Evolutionary conservation across 306 rosid species (phyloP).

Genomic region (Fragaria ananassa): DNA sequence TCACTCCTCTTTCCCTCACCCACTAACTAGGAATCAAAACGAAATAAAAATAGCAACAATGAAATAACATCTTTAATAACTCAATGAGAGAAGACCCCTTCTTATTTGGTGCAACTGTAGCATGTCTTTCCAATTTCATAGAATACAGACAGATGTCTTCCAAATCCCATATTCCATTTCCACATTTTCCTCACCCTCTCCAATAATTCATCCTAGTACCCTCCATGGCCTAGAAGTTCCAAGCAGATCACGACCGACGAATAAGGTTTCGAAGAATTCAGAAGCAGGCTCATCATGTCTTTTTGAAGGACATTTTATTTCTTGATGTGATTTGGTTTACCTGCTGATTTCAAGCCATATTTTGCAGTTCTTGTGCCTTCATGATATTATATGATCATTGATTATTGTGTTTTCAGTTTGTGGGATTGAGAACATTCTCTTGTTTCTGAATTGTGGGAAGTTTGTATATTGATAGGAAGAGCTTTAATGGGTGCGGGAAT

Average conservation of each 20-base stretch:
- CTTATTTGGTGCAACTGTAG: conserved; percentile 26
- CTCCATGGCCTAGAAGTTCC: conserved; percentile 42
- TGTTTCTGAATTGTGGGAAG: conserved; percentile 23
- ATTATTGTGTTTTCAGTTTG: conserved; percentile 7
- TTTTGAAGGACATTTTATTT: conserved; percentile 25
- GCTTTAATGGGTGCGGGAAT: conserved; percentile 37
- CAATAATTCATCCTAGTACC: conserved; percentile 18
- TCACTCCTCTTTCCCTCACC: conserved; percentile 15
- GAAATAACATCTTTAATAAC: conserved; percentile 25
- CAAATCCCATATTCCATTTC: conserved; percentile 19
- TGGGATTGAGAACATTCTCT: background rate
- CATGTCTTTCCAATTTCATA: conserved; percentile 27
- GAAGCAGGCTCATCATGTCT: background rate
- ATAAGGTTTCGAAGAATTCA: conserved; percentile 36
- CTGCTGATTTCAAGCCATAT: conserved; percentile 20
- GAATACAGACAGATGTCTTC: conserved; percentile 14
- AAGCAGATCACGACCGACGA: conserved; percentile 21
- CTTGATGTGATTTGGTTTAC: conserved; percentile 33
- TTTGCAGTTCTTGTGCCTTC: background rate
- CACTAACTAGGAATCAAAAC: conserved; percentile 24
- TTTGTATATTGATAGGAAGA: conserved; percentile 13
- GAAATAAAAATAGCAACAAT: conserved; percentile 12
- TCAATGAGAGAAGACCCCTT: conserved; percentile 13
- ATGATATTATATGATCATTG: conserved; percentile 13
- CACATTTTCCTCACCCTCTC: conserved; percentile 22